Evolutionary conservation across 768 basidiomycete species (phyloP).

Genomic region (Tulasnella sp.): DNA sequence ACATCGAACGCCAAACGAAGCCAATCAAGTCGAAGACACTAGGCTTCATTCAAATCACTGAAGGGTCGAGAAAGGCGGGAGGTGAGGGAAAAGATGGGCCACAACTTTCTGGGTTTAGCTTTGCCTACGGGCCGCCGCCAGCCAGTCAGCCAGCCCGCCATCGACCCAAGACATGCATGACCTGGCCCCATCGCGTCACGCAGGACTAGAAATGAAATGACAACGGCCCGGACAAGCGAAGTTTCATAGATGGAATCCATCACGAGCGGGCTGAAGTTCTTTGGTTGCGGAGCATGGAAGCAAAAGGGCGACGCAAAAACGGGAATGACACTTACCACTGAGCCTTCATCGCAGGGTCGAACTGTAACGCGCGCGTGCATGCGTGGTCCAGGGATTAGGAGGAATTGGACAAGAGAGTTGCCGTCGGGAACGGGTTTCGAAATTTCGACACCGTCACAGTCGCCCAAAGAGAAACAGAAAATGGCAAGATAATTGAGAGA

Average conservation of each 20-base stretch:
- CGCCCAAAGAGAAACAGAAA: background rate
- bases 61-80: background rate
- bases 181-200: background rate
- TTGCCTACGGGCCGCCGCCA: background rate
- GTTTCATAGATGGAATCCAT: background rate
- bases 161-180: background rate
- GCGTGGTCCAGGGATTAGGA: background rate
- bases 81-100: background rate
- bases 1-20: no score
- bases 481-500: background rate
- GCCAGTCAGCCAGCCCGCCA: background rate
- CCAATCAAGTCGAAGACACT: no score
- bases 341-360: background rate
- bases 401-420: background rate
- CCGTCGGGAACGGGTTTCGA: background rate
- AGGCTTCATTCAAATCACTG: background rate
- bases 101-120: background rate
- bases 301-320: background rate
- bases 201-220: background rate
- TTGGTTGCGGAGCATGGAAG: background rate
- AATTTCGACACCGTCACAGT: background rate
- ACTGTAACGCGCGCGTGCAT: no score
- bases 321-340: background rate
- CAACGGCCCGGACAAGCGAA: background rate
- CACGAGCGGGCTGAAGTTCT: background rate